Conservation (phyloP, 192 early-diverging fungal genomes). For the Thamnidium elegans region DNA sequence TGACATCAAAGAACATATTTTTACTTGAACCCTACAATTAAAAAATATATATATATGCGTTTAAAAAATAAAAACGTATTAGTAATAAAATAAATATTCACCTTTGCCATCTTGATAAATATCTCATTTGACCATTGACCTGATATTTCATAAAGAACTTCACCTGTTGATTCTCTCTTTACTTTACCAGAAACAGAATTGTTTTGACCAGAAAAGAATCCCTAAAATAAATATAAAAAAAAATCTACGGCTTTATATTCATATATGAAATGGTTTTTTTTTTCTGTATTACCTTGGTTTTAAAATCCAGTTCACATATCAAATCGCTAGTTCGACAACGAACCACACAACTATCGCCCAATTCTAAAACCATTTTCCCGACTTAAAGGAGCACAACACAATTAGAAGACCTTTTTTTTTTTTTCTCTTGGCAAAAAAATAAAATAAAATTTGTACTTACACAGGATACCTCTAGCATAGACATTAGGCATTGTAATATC, state of each 20-base stretch:
- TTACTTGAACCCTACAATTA: conserved; percentile 42
- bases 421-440: conserved; percentile 1
- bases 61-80: neutral
- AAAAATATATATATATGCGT: neutral
- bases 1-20: conserved; percentile 71
- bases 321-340: conserved; percentile 73
- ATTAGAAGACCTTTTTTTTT: neutral
- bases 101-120: conserved; percentile 41
- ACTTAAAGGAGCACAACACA: conserved; percentile 45
- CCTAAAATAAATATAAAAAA: conserved; percentile 39
- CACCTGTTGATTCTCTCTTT: conserved; percentile 74
- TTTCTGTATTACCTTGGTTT: conserved; percentile 67
- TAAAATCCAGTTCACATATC: conserved; percentile 83
- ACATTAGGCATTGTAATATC: conserved; percentile 86
- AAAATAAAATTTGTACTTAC: conserved; percentile 2
- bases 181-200: conserved; percentile 83
- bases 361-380: conserved; percentile 91
- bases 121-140: conserved; percentile 90
- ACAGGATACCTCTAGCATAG: conserved; percentile 81
- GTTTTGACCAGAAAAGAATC: conserved; percentile 76
- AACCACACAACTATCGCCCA: conserved; percentile 80
- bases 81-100: too few species aligned
- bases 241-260: neutral
- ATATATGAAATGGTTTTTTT: neutral
- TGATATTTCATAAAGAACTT: conserved; percentile 76